A percentile compares a stretch with the other conserved stretches of the same genome.
phyloP scores from a whole-genome alignment of 164 flowering plant genomes.

The Buxus sempervirens region DNA sequence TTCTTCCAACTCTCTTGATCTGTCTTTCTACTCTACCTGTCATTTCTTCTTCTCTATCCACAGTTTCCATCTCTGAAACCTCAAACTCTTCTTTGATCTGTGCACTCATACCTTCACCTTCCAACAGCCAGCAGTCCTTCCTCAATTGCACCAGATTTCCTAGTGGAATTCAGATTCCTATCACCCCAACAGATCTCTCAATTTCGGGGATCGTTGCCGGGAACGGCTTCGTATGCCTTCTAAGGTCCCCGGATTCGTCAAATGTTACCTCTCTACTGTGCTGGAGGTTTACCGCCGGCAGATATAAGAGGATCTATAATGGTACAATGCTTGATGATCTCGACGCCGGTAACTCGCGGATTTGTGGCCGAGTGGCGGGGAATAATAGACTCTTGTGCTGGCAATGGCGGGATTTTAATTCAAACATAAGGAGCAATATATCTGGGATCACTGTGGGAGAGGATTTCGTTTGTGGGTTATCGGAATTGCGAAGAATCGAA shows the following conservation, averaged over 20 bases:
- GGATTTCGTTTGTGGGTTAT: slow-evolving; percentile 59
- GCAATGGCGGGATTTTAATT: slow-evolving; percentile 38
- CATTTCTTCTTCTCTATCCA: slow-evolving; percentile 35
- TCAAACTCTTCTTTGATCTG: slow-evolving; percentile 45
- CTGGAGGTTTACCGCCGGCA: slow-evolving; percentile 54
- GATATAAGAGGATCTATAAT: slow-evolving; percentile 39
- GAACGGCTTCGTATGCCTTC: slow-evolving; percentile 47
- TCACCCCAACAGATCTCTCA: slow-evolving; percentile 11
- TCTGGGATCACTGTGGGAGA: slow-evolving; percentile 58
- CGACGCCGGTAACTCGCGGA: slow-evolving; percentile 42
- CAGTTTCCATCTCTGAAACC: slow-evolving; percentile 53
- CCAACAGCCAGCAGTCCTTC: slow-evolving; percentile 3
- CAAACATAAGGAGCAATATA: slow-evolving; percentile 3
- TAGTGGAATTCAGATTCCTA: slow-evolving; percentile 15
- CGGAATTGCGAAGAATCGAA: slow-evolving; percentile 20
- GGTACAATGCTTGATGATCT: slow-evolving; percentile 42
- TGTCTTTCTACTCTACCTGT: slow-evolving; percentile 15
- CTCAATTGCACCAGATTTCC: slow-evolving; percentile 53
- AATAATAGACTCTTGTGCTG: slow-evolving; percentile 44
- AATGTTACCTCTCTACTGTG: slow-evolving; percentile 36
- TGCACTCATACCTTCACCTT: slow-evolving; percentile 26
- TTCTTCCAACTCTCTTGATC: not conserved
- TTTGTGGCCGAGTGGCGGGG: slow-evolving; percentile 44
- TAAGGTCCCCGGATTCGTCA: slow-evolving; percentile 16
- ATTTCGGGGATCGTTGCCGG: slow-evolving; percentile 46